These are phyloP conservation scores for Eimeria necatrix DNA, from an alignment of 169 alveolate species.

Conservation along the genomic window DNA sequence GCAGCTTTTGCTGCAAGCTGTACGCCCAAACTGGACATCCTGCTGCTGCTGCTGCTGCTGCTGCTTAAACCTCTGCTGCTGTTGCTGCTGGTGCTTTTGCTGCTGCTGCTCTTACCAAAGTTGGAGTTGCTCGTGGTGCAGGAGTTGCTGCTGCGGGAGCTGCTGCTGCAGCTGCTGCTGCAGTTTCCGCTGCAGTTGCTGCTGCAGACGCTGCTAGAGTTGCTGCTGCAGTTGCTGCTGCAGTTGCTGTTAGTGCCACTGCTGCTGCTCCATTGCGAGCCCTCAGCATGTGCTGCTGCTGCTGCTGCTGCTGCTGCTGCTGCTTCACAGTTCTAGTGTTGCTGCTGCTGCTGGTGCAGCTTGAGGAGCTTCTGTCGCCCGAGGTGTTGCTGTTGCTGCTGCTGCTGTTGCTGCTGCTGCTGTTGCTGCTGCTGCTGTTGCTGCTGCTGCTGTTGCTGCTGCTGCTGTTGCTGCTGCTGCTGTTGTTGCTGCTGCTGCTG, in stretches of 20 bases:
- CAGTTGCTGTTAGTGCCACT: too few relatives aligned
- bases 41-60: background rate
- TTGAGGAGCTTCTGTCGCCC: too few relatives aligned
- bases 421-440: background rate
- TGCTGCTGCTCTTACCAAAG: constrained; percentile 15
- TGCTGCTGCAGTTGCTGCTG: background rate
- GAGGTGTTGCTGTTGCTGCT: background rate
- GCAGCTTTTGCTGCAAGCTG: background rate
- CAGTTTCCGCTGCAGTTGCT: background rate
- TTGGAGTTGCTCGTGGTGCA: too few relatives aligned
- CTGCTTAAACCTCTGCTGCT: background rate
- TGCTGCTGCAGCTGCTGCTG: background rate
- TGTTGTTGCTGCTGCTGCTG: background rate
- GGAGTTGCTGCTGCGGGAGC: background rate
- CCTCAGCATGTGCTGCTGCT: too few relatives aligned
- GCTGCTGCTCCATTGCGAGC: too few relatives aligned
- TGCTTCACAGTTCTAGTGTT: too few relatives aligned
- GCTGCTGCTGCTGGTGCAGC: too few relatives aligned
- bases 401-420: background rate
- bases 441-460: background rate
- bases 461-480: background rate
- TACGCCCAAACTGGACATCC: background rate
- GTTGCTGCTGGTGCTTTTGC: constrained; percentile 8
- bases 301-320: too few relatives aligned
- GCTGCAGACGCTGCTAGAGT: background rate